phyloP scores from a whole-genome alignment of 108 stramenopile species.

The Skeletonema marinoi region DNA sequence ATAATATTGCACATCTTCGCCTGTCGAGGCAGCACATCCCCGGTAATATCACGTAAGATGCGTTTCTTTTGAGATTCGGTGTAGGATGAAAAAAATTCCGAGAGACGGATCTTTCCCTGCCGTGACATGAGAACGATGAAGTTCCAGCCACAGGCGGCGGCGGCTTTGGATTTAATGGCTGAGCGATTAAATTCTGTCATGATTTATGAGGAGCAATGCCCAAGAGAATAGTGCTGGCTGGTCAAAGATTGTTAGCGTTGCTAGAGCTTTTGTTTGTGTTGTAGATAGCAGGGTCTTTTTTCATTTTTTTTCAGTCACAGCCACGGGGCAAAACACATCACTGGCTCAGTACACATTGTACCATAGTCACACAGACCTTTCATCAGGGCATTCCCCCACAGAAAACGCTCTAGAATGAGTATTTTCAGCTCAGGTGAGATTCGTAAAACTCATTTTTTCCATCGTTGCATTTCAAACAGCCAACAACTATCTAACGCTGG shows the following conservation, averaged over 20 bases:
- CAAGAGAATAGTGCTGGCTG: neutral
- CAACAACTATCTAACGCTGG: no score
- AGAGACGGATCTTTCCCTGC: constrained; percentile 86
- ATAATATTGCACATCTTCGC: constrained; percentile 99
- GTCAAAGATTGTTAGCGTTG: no score
- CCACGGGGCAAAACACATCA: no score
- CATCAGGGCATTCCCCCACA: no score
- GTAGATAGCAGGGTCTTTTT: no score
- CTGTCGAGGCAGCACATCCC: constrained; percentile 90
- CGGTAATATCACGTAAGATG: constrained; percentile 91
- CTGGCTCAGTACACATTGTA: no score
- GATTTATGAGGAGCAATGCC: neutral
- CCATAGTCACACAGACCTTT: no score
- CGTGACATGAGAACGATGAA: constrained; percentile 89
- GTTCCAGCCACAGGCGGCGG: constrained; percentile 73
- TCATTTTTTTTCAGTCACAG: no score
- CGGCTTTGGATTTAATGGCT: constrained; percentile 44
- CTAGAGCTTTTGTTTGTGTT: no score
- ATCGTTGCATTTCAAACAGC: no score
- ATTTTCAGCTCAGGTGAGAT: neutral
- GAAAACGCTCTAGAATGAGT: neutral
- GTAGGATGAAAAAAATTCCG: constrained; percentile 87
- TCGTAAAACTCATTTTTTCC: no score
- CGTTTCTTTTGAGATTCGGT: constrained; percentile 89
- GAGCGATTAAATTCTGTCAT: constrained; percentile 38